Evolutionary conservation across 306 rosid species (phyloP).

Genomic region (Malus sieversii): DNA sequence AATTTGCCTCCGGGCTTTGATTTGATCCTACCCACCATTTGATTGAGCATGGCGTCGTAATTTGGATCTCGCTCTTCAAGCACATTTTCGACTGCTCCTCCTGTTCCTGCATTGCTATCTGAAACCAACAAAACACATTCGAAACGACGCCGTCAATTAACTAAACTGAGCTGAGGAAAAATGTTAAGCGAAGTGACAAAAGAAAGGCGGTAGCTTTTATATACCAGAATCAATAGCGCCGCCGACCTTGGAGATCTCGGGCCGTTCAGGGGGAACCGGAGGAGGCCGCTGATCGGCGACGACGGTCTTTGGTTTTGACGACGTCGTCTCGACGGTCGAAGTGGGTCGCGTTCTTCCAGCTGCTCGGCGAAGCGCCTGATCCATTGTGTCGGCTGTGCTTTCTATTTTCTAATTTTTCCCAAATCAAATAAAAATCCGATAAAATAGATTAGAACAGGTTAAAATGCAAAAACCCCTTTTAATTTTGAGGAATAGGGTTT

Average conservation of each 20-base stretch:
- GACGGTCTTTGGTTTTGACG: too few species aligned
- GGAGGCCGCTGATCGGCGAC: constrained; percentile 41
- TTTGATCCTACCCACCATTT: constrained; percentile 73
- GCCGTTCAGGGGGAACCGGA: constrained; percentile 19
- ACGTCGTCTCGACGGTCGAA: constrained; percentile 18
- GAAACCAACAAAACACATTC: neutral
- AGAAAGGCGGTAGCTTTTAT: neutral
- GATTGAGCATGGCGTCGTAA: constrained; percentile 82
- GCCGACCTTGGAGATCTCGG: constrained; percentile 30
- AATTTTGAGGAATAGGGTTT: neutral
- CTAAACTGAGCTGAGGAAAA: neutral
- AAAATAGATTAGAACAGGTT: neutral
- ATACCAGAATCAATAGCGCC: constrained; percentile 37
- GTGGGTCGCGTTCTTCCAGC: constrained; percentile 61
- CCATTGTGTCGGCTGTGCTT: constrained; percentile 37
- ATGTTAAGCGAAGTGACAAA: neutral
- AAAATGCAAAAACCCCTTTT: neutral
- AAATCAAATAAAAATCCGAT: neutral
- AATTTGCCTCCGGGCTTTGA: constrained; percentile 84
- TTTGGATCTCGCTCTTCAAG: constrained; percentile 73
- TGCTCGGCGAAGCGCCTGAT: constrained; percentile 98
- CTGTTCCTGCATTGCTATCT: constrained; percentile 39
- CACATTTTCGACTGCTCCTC: constrained; percentile 29
- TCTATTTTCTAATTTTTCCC: neutral
- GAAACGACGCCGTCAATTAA: constrained; percentile 15